Conservation (phyloP, 2,329 filamentous ascomycete genomes). For the Ophiostoma quercus region DNA sequence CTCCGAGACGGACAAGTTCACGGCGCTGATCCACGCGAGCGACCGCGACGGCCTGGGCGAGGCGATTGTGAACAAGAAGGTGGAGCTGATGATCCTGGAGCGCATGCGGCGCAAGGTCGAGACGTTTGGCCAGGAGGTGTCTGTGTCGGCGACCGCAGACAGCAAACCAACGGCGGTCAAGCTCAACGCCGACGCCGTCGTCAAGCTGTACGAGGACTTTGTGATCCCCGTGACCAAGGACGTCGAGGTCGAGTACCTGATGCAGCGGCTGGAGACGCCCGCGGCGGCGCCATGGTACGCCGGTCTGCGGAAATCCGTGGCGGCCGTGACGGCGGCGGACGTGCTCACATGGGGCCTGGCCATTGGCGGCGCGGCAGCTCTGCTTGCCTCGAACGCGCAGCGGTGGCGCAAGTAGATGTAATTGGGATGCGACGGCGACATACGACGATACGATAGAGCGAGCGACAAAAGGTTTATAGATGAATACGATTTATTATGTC, state of each 20-base stretch:
- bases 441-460: neutral
- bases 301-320: conserved; percentile 7
- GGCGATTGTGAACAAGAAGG: conserved; percentile 82
- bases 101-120: conserved; percentile 80
- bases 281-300: conserved; percentile 24
- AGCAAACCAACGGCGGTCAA: conserved; percentile 51
- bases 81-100: conserved; percentile 89
- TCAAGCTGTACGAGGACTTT: conserved; percentile 83
- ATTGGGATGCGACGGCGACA: neutral
- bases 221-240: conserved; percentile 98
- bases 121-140: conserved; percentile 90
- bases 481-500: neutral
- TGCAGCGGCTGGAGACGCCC: conserved; percentile 64
- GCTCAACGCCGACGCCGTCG: conserved; percentile 88
- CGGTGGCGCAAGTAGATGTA: conserved; percentile 22
- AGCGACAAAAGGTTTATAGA: neutral
- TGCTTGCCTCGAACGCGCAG: conserved; percentile 15
- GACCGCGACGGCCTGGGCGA: conserved; percentile 78
- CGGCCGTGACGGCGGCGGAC: conserved; percentile 12
- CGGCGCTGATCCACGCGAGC: conserved; percentile 70
- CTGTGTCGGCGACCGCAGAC: conserved; percentile 36
- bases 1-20: conserved; percentile 75
- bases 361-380: conserved; percentile 11
- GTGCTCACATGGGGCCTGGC: conserved; percentile 16
- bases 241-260: conserved; percentile 95